Evolutionary conservation across 2,329 filamentous ascomycete genomes (phyloP), one percentile per base, ranked within the genome.

Genomic region (Fusarium duplospermum): DNA sequence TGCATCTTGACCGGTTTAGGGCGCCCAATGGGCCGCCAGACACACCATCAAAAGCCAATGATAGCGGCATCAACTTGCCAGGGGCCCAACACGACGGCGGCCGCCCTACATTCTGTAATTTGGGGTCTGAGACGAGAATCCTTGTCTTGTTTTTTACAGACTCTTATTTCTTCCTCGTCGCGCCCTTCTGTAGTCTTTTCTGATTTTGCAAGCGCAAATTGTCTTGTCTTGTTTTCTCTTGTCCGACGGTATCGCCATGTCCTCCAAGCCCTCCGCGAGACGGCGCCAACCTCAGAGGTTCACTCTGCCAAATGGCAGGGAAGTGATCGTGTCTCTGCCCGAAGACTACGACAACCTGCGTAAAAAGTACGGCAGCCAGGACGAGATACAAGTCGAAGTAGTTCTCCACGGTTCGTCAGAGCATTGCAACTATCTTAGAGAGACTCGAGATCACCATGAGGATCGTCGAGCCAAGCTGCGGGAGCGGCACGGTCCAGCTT

Each of bases 351-450:
- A 84, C n/a, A 76, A 78, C 1, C 79, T 91, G 31, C 83, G 85
- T 6, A 82, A 82, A 52, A 84, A 85, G 36, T 83, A 90, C 45
- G 77, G 79, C 5, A 72, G 79, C 6, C 65, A 70, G 27, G 75
- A 76, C 7, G 76, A 79, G 20, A 59, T 78, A 9, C 83, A 87
- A 59, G 88, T 90, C 62, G 88, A 91, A 72, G 80, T 91, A 13
- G 87, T 90, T n/a, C 83, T 92, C 60, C 87, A 88, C 67, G 90
- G 90, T 10, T 89, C 87, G 6, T 77, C 80, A 16, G 84, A 87
- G 69, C 86, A 87, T 75, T 75, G 80, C 45, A 72, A 79, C 16
- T 87, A 86, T 22, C 84, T 92, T 40, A 81, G 84, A 54, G 78
- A 86, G 67, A 84, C 88, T 0, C 88, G 89, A 71, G 81, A 81